Conservation (phyloP, 805 yeast genomes). For the Metschnikowia continentalis region DNA sequence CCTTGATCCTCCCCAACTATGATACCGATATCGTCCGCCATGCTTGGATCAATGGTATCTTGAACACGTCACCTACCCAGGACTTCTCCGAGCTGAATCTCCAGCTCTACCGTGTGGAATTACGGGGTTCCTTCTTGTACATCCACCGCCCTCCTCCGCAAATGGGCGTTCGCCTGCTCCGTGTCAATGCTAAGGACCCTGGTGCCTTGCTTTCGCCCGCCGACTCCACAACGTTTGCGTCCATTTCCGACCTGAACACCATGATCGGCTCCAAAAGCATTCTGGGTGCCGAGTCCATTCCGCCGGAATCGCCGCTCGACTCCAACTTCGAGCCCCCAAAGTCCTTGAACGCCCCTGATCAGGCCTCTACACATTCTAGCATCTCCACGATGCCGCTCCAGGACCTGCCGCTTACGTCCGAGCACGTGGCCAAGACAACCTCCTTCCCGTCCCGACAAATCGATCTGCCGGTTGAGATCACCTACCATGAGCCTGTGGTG, state of each 20-base stretch:
- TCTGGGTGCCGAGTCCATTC: neutral
- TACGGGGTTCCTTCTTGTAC: constrained; percentile 63
- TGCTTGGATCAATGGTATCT: constrained; percentile 37
- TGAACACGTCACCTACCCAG: constrained; percentile 28
- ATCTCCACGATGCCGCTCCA: neutral
- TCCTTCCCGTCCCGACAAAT: neutral
- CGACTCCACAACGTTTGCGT: neutral
- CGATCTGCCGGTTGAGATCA: constrained; percentile 10
- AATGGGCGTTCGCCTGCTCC: constrained; percentile 16
- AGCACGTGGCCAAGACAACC: neutral
- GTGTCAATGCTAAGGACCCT: constrained; percentile 4
- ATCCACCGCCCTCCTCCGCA: constrained; percentile 38
- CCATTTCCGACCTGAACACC: neutral
- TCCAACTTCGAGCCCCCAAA: neutral
- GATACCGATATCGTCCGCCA: constrained; percentile 29
- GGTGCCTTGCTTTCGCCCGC: neutral
- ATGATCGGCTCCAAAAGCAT: neutral
- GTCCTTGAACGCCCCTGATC: neutral
- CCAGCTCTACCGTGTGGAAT: constrained; percentile 20
- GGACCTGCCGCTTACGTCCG: neutral
- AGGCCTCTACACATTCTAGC: neutral
- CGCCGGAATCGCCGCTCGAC: neutral
- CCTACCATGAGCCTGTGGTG: constrained; percentile 22
- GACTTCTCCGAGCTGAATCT: constrained; percentile 23
- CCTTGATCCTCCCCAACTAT: constrained; percentile 27